phyloP scores from a whole-genome alignment of 495 filamentous ascomycete species.

The Aspergillus bridgeri region DNA sequence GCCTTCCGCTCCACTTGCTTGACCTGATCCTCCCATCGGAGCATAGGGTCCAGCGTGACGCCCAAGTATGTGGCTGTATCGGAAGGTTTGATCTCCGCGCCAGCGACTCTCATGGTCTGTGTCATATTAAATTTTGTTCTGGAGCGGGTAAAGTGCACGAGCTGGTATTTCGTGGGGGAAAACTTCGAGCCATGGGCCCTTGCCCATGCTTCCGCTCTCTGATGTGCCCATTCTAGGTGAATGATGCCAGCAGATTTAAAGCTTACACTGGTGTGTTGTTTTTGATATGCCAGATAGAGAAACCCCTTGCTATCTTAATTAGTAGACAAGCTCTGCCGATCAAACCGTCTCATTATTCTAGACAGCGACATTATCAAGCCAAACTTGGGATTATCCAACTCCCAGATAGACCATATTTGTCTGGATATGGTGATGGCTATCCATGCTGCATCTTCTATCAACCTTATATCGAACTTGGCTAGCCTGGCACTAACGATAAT shows the following conservation, averaged over 20 bases:
- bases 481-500: background rate
- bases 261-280: no score
- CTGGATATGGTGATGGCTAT: conserved; percentile 6
- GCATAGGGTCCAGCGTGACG: conserved; percentile 1
- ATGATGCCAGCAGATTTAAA: no score
- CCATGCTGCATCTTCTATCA: conserved; percentile 13
- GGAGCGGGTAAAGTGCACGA: conserved; percentile 10
- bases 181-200: conserved; percentile 10
- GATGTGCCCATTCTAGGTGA: no score
- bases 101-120: conserved; percentile 1
- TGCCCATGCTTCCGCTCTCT: conserved; percentile 6
- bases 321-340: background rate
- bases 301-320: background rate
- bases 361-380: background rate
- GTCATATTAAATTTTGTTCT: conserved; percentile 4
- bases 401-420: background rate
- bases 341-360: background rate
- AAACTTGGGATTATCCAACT: background rate
- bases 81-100: conserved; percentile 2
- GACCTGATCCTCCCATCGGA: conserved; percentile 6
- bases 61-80: conserved; percentile 7
- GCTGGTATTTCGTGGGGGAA: conserved; percentile 12
- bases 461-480: background rate
- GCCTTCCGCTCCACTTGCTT: conserved; percentile 1
- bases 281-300: background rate